Conservation (phyloP, 129 eudicot species). For the Helichrysum umbraculigerum region DNA sequence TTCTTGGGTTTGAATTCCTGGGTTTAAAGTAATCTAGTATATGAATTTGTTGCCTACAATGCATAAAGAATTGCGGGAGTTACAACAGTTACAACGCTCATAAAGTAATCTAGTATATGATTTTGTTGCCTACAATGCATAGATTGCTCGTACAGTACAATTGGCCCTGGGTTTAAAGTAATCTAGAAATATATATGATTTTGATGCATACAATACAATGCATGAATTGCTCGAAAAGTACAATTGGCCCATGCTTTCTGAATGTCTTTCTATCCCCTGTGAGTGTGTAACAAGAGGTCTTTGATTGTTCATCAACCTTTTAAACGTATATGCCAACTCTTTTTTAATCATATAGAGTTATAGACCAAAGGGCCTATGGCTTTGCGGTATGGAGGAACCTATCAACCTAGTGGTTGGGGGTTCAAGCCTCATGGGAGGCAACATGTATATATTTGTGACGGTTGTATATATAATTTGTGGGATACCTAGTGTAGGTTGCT, state of each 20-base stretch:
- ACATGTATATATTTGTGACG: too few species aligned
- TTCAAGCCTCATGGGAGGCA: too few species aligned
- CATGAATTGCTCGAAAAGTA: neutral
- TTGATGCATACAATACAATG: neutral
- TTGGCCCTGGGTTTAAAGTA: neutral
- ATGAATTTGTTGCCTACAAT: neutral
- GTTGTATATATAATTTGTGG: too few species aligned
- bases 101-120: neutral
- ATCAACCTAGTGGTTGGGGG: too few species aligned
- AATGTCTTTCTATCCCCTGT: neutral
- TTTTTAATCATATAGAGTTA: too few species aligned
- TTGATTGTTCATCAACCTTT: neutral
- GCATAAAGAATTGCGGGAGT: neutral
- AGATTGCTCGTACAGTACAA: neutral
- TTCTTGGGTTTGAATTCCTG: neutral
- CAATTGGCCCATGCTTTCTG: constrained; percentile 4
- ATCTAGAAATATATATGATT: neutral
- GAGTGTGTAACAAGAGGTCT: neutral
- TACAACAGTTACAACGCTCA: too few species aligned
- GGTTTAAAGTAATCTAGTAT: neutral
- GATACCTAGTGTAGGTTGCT: too few species aligned
- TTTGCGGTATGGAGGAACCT: too few species aligned
- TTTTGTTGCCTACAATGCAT: neutral
- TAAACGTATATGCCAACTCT: too few species aligned
- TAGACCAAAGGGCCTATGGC: too few species aligned